Base-by-base conservation (phyloP, 345 rosid species). In the Psidium friedrichsthalianum region DNA sequence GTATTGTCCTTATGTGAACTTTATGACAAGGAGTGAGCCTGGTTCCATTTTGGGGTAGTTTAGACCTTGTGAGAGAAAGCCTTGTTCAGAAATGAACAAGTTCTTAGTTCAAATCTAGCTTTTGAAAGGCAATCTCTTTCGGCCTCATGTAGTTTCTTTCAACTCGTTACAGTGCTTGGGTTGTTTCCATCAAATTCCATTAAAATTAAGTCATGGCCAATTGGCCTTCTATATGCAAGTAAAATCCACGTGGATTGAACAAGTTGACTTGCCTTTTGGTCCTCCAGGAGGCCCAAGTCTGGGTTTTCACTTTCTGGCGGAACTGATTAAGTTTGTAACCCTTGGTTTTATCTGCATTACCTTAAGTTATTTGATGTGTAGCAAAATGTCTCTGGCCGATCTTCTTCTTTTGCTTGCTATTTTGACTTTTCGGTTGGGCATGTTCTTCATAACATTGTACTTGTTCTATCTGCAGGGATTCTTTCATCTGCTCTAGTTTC, bases 401-500 rank as follows among this genome's bases (percentile, higher is more conserved):
- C 44, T 69, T 69, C 78, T 32, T 69, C 78, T 16, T 69, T 69
- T 18, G 47, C 47, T 47, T 36, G 47, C 47, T 18, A 8, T 18
- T 69, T 69, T 69, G 80, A 69, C n/a, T 16, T 42, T 51, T 69
- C 58, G 9, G 16, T 54, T 42, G 21, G 54, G 59, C 25, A 24
- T 12, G 57, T 20, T n/a, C 84, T 56, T 47, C 84, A 52, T 87
- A 64, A 92, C 51, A 56, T 84, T 8, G 54, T 74, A 1, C 22
- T 21, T 83, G 82, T 84, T 61, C 76, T 51, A 49, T 83, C 36
- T 92, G 91, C 92, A 94, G 96, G 93, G 86, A 86, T 85, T 84
- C 81, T 82, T 74, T 87, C 40, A 61, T 85, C 86, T 85, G 85
- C 80, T 55, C 85, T 40, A 53, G 76, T 90, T 83, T 69, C 80